These are phyloP conservation scores for Fraxinus floribunda DNA, from an alignment of 305 asterid genomes.

Conservation along the genomic window DNA sequence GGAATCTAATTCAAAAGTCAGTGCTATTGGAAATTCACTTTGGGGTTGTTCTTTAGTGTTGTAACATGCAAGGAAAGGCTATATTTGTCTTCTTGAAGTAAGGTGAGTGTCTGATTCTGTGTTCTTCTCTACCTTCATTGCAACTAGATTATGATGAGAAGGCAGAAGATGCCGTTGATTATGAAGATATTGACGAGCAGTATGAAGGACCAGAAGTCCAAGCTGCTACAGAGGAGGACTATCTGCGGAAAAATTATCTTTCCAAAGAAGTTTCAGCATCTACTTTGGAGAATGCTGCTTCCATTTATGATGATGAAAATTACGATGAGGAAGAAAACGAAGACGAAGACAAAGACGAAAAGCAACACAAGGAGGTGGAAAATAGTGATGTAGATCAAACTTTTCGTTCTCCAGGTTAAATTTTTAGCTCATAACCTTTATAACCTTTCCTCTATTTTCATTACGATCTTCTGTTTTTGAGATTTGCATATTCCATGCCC, in stretches of 20 bases:
- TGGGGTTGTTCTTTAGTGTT: slow-evolving; percentile 4
- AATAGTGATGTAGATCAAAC: slow-evolving; percentile 39
- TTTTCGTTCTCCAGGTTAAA: slow-evolving; percentile 56
- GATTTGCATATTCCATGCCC: background rate
- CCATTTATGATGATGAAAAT: slow-evolving; percentile 92
- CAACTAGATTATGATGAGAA: slow-evolving; percentile 79
- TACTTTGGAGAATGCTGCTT: slow-evolving; percentile 53
- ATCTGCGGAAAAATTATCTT: slow-evolving; percentile 62
- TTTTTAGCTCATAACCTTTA: slow-evolving; percentile 11
- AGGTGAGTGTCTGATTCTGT: slow-evolving; percentile 22
- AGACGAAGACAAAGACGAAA: slow-evolving; percentile 58
- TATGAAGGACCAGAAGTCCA: slow-evolving; percentile 99
- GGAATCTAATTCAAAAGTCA: background rate
- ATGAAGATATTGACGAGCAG: slow-evolving; percentile 97
- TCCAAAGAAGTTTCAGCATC: slow-evolving; percentile 55
- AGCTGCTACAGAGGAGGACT: slow-evolving; percentile 88
- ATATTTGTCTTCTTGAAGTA: slow-evolving; percentile 9
- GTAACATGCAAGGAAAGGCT: background rate
- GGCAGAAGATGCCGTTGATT: slow-evolving; percentile 97
- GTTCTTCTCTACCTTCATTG: slow-evolving; percentile 13
- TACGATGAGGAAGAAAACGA: slow-evolving; percentile 90
- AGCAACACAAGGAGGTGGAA: slow-evolving; percentile 49
- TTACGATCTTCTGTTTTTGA: background rate
- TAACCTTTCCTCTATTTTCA: background rate
- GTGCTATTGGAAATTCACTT: background rate